Evolutionary conservation across 2,329 filamentous ascomycete species (phyloP).

Genomic region (Penicillium sp.): DNA sequence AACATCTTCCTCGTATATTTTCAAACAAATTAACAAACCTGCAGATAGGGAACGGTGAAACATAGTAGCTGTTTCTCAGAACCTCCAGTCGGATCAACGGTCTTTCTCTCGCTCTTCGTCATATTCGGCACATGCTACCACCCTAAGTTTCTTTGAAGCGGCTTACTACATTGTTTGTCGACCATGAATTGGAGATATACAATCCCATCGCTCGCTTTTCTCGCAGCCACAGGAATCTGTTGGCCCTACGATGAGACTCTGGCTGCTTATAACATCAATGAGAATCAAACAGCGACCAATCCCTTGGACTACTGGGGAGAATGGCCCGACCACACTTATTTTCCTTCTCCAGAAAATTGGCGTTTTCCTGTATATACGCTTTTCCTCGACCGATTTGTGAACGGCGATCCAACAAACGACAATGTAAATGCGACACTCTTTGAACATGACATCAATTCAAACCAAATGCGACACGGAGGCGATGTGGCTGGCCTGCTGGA

Average conservation of each 20-base stretch:
- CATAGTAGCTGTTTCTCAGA: background rate
- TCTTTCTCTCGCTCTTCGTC: background rate
- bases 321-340: constrained; percentile 55
- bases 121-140: constrained; percentile 23
- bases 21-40: background rate
- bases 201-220: constrained; percentile 30
- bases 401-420: constrained; percentile 65
- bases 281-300: constrained; percentile 55
- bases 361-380: constrained; percentile 66
- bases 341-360: constrained; percentile 61
- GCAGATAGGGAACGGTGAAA: background rate
- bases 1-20: background rate
- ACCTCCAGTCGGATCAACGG: background rate
- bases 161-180: constrained; percentile 10
- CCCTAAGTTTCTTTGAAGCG: constrained; percentile 13
- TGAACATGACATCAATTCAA: constrained; percentile 61
- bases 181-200: constrained; percentile 36
- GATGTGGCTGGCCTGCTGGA: constrained; percentile 59
- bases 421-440: constrained; percentile 61
- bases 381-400: constrained; percentile 64
- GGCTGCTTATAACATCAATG: constrained; percentile 61
- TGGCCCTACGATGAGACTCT: constrained; percentile 53
- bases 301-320: constrained; percentile 60
- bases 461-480: constrained; percentile 64
- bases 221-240: constrained; percentile 25